Percentiles rank a stretch among this genome's conserved stretches.
Conservation (phyloP, 176 grass and related monocot species). For the Aegilops umbellulata region DNA sequence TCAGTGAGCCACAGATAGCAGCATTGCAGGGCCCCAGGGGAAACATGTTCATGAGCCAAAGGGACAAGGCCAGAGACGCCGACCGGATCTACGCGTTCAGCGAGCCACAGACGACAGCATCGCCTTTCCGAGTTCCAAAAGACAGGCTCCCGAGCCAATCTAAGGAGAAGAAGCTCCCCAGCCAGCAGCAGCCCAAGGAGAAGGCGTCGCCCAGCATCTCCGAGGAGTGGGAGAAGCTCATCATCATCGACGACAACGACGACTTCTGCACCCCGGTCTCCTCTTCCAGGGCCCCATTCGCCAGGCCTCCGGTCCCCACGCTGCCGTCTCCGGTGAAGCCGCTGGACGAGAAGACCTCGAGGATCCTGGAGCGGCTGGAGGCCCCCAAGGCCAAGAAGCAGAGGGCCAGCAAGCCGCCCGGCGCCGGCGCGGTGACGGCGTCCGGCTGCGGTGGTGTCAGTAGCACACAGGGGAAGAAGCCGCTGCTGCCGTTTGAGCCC, state of each 20-base stretch:
- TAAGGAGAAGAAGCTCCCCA: slow-evolving; percentile 12
- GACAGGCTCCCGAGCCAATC: slow-evolving; percentile 10
- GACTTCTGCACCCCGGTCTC: slow-evolving; percentile 20
- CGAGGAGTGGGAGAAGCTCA: slow-evolving; percentile 77
- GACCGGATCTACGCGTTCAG: slow-evolving; percentile 32
- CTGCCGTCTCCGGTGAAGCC: slow-evolving; percentile 40
- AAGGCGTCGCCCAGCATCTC: slow-evolving; percentile 44
- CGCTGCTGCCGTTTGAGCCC: slow-evolving; percentile 51
- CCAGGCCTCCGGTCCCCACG: slow-evolving; percentile 25
- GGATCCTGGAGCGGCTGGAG: slow-evolving; percentile 88
- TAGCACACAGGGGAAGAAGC: slow-evolving; percentile 51
- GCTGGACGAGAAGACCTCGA: slow-evolving; percentile 76
- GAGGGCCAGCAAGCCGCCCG: slow-evolving; percentile 15
- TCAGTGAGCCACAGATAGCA: slow-evolving; percentile 35
- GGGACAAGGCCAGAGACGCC: neutral
- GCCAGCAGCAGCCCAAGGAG: slow-evolving; percentile 34
- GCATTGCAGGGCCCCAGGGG: slow-evolving; percentile 25
- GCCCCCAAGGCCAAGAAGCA: slow-evolving; percentile 66
- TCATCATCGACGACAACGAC: slow-evolving; percentile 60
- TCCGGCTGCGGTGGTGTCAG: slow-evolving; percentile 20
- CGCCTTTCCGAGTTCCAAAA: slow-evolving; percentile 3
- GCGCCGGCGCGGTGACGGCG: slow-evolving; percentile 4
- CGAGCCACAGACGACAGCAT: slow-evolving; percentile 6
- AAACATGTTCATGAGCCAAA: slow-evolving; percentile 22
- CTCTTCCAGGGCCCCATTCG: slow-evolving; percentile 24